Evolutionary conservation across 2,329 filamentous ascomycete species (phyloP), one percentile per base, ranked within the genome.

Genomic region (Pseudogymnoascus sp.): DNA sequence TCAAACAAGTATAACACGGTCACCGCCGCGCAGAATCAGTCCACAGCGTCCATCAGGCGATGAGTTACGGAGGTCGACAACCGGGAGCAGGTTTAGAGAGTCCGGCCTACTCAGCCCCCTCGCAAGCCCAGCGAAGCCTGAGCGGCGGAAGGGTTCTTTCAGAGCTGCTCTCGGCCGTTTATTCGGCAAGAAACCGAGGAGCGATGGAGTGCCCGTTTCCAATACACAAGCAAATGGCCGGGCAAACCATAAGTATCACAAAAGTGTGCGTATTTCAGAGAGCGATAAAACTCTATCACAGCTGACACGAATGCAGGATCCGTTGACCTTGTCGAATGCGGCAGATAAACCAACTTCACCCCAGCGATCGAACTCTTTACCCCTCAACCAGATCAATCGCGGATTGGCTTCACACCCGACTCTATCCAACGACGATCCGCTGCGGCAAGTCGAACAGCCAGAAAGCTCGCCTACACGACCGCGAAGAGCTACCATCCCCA

Each of bases 401-500:
- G 84, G 85, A 1, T 71, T 87, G 38, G 79, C 84, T 50, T 87
- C 85, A 11, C 84, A 87, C 70, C 86, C 85, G 1, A 76, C 86
- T 42, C 82, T 83, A 1, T 80, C 80, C 1, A 79, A 83, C 38
- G 82, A 85, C 67, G 65, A 80, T 81, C 23, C 75, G 78, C 35
- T 23, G 83, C 80, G 69, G 85, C 83, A 1, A 67, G 82, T 47
- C 80, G 79, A 63, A 74, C 76, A 60, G 66, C 69, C 47, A 63
- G 64, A 26, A 66, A 68, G 15, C 11, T 50, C 44, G 10, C 44
- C 44, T 28, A 65, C 65, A 31, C 47, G 83, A 69, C 65, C 73
- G 44, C 75, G 79, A 64, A 78, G 78, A 11, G 77, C 77, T 2
- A 78, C 76, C 3, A 74, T 77, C 2, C 75, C 77, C 4, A 78